phyloP scores from a whole-genome alignment of 2,329 filamentous ascomycete genomes.

The Septoria petroselini region DNA sequence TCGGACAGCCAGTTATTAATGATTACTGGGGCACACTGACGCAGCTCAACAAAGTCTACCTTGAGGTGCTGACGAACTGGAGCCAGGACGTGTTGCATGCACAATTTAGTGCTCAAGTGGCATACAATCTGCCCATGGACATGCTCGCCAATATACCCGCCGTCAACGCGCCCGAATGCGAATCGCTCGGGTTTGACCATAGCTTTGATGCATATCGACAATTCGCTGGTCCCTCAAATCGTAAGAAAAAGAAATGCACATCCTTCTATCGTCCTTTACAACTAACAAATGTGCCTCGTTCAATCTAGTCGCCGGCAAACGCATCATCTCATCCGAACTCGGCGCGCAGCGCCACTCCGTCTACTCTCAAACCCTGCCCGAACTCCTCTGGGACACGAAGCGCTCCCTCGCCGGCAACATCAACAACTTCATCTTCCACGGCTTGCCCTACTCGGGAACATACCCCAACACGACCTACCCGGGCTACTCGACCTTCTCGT shows the following conservation, averaged over 20 bases:
- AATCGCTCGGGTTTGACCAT: slow-evolving; percentile 38
- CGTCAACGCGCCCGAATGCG: slow-evolving; percentile 38
- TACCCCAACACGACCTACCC: slow-evolving; percentile 53
- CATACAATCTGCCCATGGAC: slow-evolving; percentile 39
- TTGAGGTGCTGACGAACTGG: slow-evolving; percentile 33
- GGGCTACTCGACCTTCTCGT: slow-evolving; percentile 46
- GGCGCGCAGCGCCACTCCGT: slow-evolving; percentile 33
- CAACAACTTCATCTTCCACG: slow-evolving; percentile 49
- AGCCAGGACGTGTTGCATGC: slow-evolving; percentile 27
- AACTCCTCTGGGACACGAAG: slow-evolving; percentile 41
- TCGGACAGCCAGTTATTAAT: slow-evolving; percentile 27
- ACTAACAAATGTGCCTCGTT: too few relatives aligned
- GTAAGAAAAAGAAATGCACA: slow-evolving; percentile 5
- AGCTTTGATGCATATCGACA: slow-evolving; percentile 38
- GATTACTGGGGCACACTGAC: slow-evolving; percentile 36
- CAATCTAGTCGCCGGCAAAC: slow-evolving; percentile 32
- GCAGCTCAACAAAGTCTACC: slow-evolving; percentile 35
- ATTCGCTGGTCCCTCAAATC: slow-evolving; percentile 36
- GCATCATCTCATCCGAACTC: slow-evolving; percentile 38
- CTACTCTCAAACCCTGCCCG: slow-evolving; percentile 34
- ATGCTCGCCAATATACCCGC: slow-evolving; percentile 36
- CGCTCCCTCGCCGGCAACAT: slow-evolving; percentile 43
- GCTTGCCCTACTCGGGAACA: slow-evolving; percentile 41
- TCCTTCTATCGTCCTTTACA: too few relatives aligned
- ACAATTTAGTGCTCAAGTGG: slow-evolving; percentile 35